Base-by-base conservation (phyloP, 1,284 basidiomycete genomes). In the Ustanciosporium gigantosporum region DNA sequence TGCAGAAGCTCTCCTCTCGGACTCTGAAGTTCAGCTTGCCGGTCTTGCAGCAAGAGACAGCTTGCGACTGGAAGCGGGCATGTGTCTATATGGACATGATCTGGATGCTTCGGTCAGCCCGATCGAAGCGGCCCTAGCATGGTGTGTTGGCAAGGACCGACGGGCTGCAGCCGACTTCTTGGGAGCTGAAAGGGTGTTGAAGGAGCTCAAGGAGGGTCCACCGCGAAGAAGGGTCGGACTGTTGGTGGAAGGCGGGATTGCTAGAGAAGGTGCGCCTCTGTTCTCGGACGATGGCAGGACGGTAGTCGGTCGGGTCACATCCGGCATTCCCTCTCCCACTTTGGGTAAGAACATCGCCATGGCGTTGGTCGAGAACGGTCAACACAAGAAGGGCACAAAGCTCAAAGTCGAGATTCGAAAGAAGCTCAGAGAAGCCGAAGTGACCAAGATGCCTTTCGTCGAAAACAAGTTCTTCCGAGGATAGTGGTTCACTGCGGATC, bases 81-180 rank as follows among this genome's bases (percentile, higher is more conserved):
- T 98, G 87, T 98, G 94, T 79, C 82, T 99, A 34, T 96, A 97
- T 77, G 94, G 94, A 0, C 87, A 92, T 73, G 94, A 98, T 74
- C 95, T 72, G 16, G 88, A 95, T 77, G 91, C 96, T 79, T 83
- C 81, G 32, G 89, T 89, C 4, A 86, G 85, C 1, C 91, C 91
- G 0, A 85, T 97, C 15, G 94, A 79, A 37, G 95, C 90, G 4
- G 92, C 87, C 5, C 81, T 99, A 40, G 84, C 84, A 0, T 97
- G 94, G 94, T 85, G 95, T 21, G 90, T 99, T 39, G 88, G 91
- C 24, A 96, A 96, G 80, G 88, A 90, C 38, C 82, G 94, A 27
- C 82, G 87, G 41, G 85, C 86, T 41, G 53, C 68, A 17, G 80
- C 66, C 2, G 83, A 84, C 20, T 97, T 97, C 80, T 88, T 94